Base-by-base conservation (phyloP, 2,329 filamentous ascomycete genomes). In the Xenoacremonium recifei region DNA sequence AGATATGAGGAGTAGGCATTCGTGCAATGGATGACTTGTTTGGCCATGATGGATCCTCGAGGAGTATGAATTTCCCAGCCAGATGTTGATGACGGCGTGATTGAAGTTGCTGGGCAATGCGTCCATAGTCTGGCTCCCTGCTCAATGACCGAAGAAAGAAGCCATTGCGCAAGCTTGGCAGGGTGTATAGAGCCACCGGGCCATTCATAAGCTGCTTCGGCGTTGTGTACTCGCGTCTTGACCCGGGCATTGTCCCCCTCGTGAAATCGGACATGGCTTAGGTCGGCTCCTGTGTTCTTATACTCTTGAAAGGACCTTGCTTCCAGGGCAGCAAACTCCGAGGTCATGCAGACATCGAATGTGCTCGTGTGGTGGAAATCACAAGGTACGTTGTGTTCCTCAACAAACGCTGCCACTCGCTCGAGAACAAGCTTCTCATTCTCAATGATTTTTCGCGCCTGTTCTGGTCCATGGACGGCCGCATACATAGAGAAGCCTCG, bases 121-220 rank as follows among this genome's bases (percentile, higher is more conserved):
- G 43, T 45, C 34, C 35, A 73, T 4, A 76, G 46, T 20, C 45
- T 55, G 4, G 58, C 65, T 6, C 72, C 72, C 30, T 60, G 60
- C 2, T 54, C 52, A 5, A 73, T 60, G 12, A 59, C 60, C 13
- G 59, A 53, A 11, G 50, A 53, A 16, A 76, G 55, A 11, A 76
- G 60, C 60, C 70, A 75, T n/a, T 75, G 72, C 1, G 68, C 66
- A 16, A 76, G 53, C 49, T 74, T 75, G 5, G 71, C 71, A 3
- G 72, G 72, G 51, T 75, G 72, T 23, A 62, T 69, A 3, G 70
- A 73, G 3, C 68, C 72, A 12, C 71, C 72, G 4, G 71, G 68
- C 72, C 72, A 76, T 48, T 75, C 71, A 44, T 75, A 76, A 6
- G 72, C 72, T n/a, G 67, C 63, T 10, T 72, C 40, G 0, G 67